Conservation (phyloP, 306 rosid species). For the Ammopiptanthus mongolicus region DNA sequence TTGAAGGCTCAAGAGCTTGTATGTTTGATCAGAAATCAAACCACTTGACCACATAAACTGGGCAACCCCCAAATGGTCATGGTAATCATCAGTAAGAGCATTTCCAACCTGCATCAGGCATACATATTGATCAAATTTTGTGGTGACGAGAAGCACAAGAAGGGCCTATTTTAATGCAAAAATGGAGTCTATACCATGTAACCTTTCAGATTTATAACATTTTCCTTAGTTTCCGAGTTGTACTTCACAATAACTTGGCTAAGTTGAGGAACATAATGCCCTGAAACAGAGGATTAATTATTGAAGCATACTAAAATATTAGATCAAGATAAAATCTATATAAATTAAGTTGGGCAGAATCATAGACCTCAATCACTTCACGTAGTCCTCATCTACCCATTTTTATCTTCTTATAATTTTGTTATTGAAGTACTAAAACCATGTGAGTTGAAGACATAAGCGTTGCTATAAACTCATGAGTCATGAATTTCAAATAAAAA, state of each 20-base stretch:
- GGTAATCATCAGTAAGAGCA: conserved; percentile 78
- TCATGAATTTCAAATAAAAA: neutral
- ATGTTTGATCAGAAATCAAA: conserved; percentile 85
- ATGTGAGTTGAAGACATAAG: neutral
- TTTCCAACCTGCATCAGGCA: conserved; percentile 77
- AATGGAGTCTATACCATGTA: conserved; percentile 55
- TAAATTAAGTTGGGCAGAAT: neutral
- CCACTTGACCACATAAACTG: conserved; percentile 91
- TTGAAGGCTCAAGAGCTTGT: conserved; percentile 46
- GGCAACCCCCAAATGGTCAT: conserved; percentile 68
- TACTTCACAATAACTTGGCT: conserved; percentile 71
- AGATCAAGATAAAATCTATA: neutral
- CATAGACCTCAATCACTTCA: neutral
- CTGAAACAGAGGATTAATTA: conserved; percentile 37
- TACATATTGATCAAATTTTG: neutral
- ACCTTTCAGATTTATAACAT: conserved; percentile 72
- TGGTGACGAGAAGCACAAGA: neutral
- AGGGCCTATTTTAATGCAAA: neutral
- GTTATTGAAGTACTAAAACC: neutral
- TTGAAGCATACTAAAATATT: neutral
- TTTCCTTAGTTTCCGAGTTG: conserved; percentile 40
- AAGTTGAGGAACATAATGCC: conserved; percentile 95
- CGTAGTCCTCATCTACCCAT: neutral
- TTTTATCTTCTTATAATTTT: neutral
- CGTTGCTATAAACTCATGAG: neutral